A percentile compares a stretch with the other conserved stretches of the same genome.
These are phyloP conservation scores for Aegle marmelos DNA, from an alignment of 345 rosid species.

Conservation along the genomic window DNA sequence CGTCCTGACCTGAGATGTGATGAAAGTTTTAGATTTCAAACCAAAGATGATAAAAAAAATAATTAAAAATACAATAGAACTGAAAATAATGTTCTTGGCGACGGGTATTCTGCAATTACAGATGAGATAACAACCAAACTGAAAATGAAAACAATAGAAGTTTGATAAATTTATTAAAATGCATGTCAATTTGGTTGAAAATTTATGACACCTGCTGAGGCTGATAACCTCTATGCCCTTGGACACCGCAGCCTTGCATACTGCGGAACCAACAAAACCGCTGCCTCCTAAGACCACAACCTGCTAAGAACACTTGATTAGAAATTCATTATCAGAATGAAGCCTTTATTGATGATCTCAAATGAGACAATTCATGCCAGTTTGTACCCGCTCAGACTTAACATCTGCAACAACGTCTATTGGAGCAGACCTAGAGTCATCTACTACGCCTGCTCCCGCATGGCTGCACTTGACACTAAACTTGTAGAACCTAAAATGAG, in stretches of 20 bases:
- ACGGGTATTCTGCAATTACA: background rate
- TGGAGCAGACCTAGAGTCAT: conserved; percentile 44
- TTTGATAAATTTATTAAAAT: background rate
- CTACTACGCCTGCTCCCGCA: conserved; percentile 43
- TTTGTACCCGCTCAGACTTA: conserved; percentile 68
- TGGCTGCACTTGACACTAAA: conserved; percentile 57
- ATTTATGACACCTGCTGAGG: conserved; percentile 64
- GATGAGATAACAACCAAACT: background rate
- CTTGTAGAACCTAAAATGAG: conserved; percentile 47
- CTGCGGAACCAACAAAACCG: conserved; percentile 93
- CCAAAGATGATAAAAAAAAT: background rate
- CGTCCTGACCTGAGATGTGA: conserved; percentile 70
- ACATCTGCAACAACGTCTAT: conserved; percentile 83
- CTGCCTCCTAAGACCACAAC: conserved; percentile 89
- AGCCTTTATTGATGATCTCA: background rate
- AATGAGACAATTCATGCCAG: background rate
- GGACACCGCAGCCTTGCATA: conserved; percentile 87
- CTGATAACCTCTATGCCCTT: conserved; percentile 83
- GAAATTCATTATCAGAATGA: conserved; percentile 5
- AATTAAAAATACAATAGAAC: background rate
- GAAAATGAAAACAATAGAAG: background rate
- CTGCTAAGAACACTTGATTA: conserved; percentile 38
- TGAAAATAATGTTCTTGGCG: background rate
- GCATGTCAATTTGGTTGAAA: conserved; percentile 10
- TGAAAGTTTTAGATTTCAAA: conserved; percentile 8